A percentile compares a stretch with the other conserved stretches of the same genome.
These are phyloP conservation scores for Solanum commersonii DNA, from an alignment of 257 asterid species.

Conservation along the genomic window DNA sequence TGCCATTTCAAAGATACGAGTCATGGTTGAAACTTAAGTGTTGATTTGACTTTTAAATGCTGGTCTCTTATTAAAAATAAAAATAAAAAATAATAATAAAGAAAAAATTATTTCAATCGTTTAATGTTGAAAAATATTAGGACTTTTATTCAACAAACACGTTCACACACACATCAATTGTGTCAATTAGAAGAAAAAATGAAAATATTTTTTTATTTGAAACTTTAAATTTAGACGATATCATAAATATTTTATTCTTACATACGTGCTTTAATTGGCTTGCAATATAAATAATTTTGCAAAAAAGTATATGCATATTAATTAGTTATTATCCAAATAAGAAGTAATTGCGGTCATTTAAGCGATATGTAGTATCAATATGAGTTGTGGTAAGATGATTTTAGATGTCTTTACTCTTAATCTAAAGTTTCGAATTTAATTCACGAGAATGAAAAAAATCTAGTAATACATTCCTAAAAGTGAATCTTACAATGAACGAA, in stretches of 20 bases:
- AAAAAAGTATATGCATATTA: background rate
- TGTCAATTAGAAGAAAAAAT: background rate
- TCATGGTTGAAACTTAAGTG: background rate
- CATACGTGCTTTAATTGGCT: background rate
- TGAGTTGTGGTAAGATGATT: background rate
- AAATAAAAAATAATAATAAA: no score
- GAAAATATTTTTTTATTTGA: background rate
- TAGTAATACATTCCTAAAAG: no score
- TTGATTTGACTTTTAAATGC: background rate
- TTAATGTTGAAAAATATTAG: background rate
- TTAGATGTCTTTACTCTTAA: background rate
- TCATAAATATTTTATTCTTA: background rate
- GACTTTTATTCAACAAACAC: background rate
- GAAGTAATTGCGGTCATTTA: background rate
- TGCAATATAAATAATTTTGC: background rate
- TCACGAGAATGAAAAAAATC: no score
- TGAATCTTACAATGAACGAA: background rate
- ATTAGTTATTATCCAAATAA: background rate
- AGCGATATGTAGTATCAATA: background rate
- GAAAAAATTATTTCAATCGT: background rate
- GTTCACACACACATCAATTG: background rate
- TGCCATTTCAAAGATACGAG: background rate
- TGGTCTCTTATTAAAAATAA: no score
- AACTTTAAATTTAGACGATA: no score
- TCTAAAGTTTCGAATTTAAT: background rate